phyloP scores from a whole-genome alignment of 306 rosid genomes.

The Trifolium dubium region DNA sequence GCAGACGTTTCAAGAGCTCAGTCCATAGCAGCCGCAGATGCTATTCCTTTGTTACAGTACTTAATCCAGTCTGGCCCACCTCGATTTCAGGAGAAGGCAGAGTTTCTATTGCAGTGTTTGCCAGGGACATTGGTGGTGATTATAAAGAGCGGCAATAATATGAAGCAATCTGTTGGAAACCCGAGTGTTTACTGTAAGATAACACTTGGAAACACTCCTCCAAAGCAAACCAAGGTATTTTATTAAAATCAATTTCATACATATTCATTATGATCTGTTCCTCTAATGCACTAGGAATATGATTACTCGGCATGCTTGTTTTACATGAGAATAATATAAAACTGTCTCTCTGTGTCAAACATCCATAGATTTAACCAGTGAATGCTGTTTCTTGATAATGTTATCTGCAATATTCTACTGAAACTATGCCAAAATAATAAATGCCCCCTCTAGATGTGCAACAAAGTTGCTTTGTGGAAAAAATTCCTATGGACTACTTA shows the following conservation, averaged over 20 bases:
- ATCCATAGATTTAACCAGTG: slow-evolving; percentile 13
- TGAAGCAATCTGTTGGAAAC: slow-evolving; percentile 99
- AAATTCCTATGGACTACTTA: neutral
- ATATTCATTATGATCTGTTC: slow-evolving; percentile 28
- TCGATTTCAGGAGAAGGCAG: slow-evolving; percentile 96
- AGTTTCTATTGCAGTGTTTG: slow-evolving; percentile 93
- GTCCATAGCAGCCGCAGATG: slow-evolving; percentile 97
- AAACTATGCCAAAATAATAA: neutral
- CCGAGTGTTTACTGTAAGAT: slow-evolving; percentile 94
- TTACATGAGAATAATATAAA: neutral
- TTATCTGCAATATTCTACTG: slow-evolving; percentile 7
- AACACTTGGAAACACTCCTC: slow-evolving; percentile 91
- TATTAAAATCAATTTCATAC: neutral
- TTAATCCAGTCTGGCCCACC: slow-evolving; percentile 97
- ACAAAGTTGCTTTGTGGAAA: slow-evolving; percentile 6
- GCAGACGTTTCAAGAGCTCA: slow-evolving; percentile 98
- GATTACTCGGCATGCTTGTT: slow-evolving; percentile 20
- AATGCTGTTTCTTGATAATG: slow-evolving; percentile 11
- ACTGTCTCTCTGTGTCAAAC: slow-evolving; percentile 23
- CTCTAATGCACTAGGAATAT: slow-evolving; percentile 12
- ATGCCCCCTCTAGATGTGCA: slow-evolving; percentile 13
- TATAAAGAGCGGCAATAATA: slow-evolving; percentile 91
- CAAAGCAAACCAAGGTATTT: slow-evolving; percentile 90
- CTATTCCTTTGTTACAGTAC: slow-evolving; percentile 95
- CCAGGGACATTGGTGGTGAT: slow-evolving; percentile 93